These are phyloP conservation scores for Eucalyptus cloeziana DNA, from an alignment of 345 rosid species.

Conservation along the genomic window DNA sequence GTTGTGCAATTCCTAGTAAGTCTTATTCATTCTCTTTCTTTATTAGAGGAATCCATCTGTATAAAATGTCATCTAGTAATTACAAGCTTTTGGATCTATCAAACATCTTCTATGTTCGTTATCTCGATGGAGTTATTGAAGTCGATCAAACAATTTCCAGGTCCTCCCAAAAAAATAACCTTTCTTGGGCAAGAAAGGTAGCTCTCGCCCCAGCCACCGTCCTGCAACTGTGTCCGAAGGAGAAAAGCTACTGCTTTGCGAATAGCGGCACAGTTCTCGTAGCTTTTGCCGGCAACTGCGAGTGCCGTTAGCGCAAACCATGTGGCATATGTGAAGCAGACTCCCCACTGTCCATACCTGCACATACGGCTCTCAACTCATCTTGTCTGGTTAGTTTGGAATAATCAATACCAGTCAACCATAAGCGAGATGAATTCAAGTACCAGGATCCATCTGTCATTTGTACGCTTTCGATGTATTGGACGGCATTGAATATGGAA, in stretches of 20 bases:
- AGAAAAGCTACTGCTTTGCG: conserved; percentile 1
- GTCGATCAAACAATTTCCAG: background rate
- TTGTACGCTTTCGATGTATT: conserved; percentile 20
- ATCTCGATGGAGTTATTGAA: too few species aligned
- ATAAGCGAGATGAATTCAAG: background rate
- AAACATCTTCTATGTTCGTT: too few species aligned
- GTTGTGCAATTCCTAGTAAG: too few species aligned
- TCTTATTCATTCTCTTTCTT: background rate
- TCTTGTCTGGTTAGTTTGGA: background rate
- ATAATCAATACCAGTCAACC: background rate
- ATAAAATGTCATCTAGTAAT: too few species aligned
- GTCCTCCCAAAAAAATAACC: background rate
- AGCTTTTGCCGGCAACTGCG: conserved; percentile 28
- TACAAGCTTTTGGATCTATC: too few species aligned
- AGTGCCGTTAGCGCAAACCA: conserved; percentile 42
- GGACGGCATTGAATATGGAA: conserved; percentile 10
- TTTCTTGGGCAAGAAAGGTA: background rate
- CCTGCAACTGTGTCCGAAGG: background rate
- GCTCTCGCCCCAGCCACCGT: background rate
- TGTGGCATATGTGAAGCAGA: conserved; percentile 30
- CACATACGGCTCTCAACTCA: background rate
- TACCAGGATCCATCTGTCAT: conserved; percentile 38
- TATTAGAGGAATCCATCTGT: too few species aligned
- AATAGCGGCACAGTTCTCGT: conserved; percentile 6
- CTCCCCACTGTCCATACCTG: conserved; percentile 36